Conservation (phyloP, 2,329 filamentous ascomycete species). For the Clonostachys rhizophaga region DNA sequence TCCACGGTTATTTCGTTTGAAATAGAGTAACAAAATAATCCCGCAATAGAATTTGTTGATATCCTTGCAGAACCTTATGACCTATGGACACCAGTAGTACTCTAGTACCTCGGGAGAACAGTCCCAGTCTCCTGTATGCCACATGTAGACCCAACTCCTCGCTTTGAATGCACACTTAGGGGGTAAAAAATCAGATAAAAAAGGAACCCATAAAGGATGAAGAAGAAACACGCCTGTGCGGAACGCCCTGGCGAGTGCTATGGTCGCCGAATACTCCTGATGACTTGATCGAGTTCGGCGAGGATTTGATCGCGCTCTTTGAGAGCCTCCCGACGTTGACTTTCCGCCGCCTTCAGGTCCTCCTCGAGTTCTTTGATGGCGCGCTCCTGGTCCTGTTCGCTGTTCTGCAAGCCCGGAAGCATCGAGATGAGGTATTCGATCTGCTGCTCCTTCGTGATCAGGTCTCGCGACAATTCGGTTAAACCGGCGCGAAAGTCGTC, state of each 20-base stretch:
- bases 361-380: constrained; percentile 61
- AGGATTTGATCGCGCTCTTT: constrained; percentile 60
- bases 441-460: constrained; percentile 78
- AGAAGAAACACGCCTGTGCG: not conserved
- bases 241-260: not conserved
- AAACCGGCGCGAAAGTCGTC: constrained; percentile 65
- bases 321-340: constrained; percentile 57
- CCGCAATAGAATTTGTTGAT: too few species aligned
- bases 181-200: not conserved
- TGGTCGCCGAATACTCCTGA: constrained; percentile 54
- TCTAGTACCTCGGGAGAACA: too few species aligned
- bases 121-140: too few species aligned
- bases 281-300: constrained; percentile 54
- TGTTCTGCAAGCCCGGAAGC: constrained; percentile 73
- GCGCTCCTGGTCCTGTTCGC: constrained; percentile 70
- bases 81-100: too few species aligned
- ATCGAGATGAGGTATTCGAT: constrained; percentile 73
- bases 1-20: too few species aligned
- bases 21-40: too few species aligned
- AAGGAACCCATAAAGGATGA: not conserved
- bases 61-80: too few species aligned
- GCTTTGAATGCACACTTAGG: too few species aligned
- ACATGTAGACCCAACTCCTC: too few species aligned
- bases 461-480: constrained; percentile 68
- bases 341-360: constrained; percentile 59